phyloP scores from a whole-genome alignment of 2,329 filamentous ascomycete species.

The Sclerotinia sclerotiorum region DNA sequence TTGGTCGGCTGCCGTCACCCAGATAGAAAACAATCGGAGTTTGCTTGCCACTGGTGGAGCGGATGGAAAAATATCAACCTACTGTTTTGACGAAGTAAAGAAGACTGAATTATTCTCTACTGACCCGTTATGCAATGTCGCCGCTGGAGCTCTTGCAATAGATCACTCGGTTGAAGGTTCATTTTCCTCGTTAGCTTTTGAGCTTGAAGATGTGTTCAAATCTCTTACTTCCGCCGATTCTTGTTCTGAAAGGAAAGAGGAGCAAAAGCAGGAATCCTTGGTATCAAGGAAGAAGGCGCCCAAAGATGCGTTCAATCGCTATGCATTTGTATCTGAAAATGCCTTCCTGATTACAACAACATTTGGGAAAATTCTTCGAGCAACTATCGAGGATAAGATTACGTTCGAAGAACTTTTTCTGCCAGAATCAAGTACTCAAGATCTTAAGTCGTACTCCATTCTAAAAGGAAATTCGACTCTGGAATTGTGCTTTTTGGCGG shows the following conservation, averaged over 20 bases:
- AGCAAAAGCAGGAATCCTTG: not conserved
- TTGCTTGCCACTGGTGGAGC: conserved; percentile 71
- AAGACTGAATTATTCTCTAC: not conserved
- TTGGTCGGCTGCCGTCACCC: conserved; percentile 67
- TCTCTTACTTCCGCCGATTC: not conserved
- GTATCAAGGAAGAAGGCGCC: conserved; percentile 40
- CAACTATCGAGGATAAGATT: conserved; percentile 34
- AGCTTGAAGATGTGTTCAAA: conserved; percentile 26
- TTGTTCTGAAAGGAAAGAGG: not conserved
- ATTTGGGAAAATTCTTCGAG: conserved; percentile 58
- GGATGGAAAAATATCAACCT: conserved; percentile 66
- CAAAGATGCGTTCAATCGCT: conserved; percentile 57
- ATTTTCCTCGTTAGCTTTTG: conserved; percentile 11
- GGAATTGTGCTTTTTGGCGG: conserved; percentile 47
- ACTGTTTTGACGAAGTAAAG: conserved; percentile 13
- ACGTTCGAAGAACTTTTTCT: conserved; percentile 38
- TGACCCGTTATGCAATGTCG: not conserved
- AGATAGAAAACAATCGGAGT: not conserved
- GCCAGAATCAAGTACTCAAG: conserved; percentile 38
- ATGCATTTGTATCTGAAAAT: conserved; percentile 58
- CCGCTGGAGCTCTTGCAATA: no score
- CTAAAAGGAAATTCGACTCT: conserved; percentile 42
- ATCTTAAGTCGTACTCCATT: conserved; percentile 51
- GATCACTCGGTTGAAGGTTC: not conserved
- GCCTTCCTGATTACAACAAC: conserved; percentile 58